Evolutionary conservation across 2,329 filamentous ascomycete species (phyloP), one percentile per base, ranked within the genome.

Genomic region (Phyllosticta capitalensis): DNA sequence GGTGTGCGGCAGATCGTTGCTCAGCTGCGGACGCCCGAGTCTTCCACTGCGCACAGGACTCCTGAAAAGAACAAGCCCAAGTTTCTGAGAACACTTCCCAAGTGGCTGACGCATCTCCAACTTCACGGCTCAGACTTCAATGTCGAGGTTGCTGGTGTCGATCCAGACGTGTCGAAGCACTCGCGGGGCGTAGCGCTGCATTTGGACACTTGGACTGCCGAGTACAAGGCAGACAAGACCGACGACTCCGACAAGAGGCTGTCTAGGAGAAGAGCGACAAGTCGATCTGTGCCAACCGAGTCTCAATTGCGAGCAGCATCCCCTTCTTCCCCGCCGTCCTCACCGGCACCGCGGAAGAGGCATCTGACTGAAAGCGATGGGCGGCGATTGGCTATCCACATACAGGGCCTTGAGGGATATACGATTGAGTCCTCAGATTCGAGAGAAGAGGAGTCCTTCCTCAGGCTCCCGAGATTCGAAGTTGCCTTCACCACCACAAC

Each of bases 1-100:
- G 95, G 94, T 21, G 80, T 99, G 30, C 89, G 89, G 22, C 90
- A 97, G 70, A 96, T 99, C 63, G 84, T 96, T 14, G 84, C 85
- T 50, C 91, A 97, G 68, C 80, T 96, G 56, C 84, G 87, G 52
- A 57, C 50, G 10, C 53, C 28, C 49, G 84, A 89, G 62, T 63
- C 82, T 85, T 2, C 83, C 84, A 61, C 86, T 3, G 19, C 57
- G 19, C 7, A 52, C 26, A 30, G n/a, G 45, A 22, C 60, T 26
- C 9, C 72, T 77, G 33, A 78, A 74, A 61, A 81, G 82, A 55
- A 79, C 78, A 30, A 92, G 88, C 67, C 50, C 10, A 59, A 55
- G 10, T 85, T 95, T 63, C 71, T 99, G 38, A 84, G 94, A 56
- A 84, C 82, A 21, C 74, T 96, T 62, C 95, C 94, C 0, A 73